Evolutionary conservation across 2,329 filamentous ascomycete genomes (phyloP), one percentile per base, ranked within the genome.

Genomic region (Pseudogymnoascus verrucosus): DNA sequence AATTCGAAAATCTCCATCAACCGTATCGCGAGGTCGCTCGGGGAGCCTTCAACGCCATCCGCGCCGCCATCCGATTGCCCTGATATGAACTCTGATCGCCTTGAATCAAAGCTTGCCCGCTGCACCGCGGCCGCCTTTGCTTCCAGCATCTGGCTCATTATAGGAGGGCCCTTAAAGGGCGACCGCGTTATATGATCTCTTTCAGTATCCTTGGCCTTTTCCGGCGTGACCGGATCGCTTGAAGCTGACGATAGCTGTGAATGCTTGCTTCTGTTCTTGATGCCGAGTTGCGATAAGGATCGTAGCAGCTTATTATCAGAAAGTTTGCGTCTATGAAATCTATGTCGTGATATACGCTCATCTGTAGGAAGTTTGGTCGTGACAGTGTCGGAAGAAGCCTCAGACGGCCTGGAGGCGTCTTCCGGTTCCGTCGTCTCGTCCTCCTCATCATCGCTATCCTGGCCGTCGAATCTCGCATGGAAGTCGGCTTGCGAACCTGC

Each of bases 1-100:
- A 97, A 95, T 60, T 88, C 84, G 71, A 96, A 96, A 66, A 96
- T 96, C 66, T 95, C 87, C 80, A 87, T 91, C 39, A 96, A 76
- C 64, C 87, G 84, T 64, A 81, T 84, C 0, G 89, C 87, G 61
- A 96, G 81, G 14, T 83, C 83, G 4, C 83, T 84, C 40, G 70
- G 68, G 12, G 62, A 65, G 10, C 67, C 63, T 23, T 54, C 59
- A 8, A 14, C 60, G n/a, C 66, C 67, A 5, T 72, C 64, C 10
- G 68, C 65, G 8, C 70, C 65, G 8, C 69, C 74, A 2, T 71
- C 70, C 11, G 68, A 71, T 26, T 71, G 69, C 28, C 51, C 51
- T 21, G 51, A 14, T 57, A 57, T 57, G 7, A 7, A 57, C 57
- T 70, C 67, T 28, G 69, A 68, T 37, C 70, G 63, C 19, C 70